Conservation (phyloP, 2,329 filamentous ascomycete species). For the Pseudogymnoascus sp. region DNA sequence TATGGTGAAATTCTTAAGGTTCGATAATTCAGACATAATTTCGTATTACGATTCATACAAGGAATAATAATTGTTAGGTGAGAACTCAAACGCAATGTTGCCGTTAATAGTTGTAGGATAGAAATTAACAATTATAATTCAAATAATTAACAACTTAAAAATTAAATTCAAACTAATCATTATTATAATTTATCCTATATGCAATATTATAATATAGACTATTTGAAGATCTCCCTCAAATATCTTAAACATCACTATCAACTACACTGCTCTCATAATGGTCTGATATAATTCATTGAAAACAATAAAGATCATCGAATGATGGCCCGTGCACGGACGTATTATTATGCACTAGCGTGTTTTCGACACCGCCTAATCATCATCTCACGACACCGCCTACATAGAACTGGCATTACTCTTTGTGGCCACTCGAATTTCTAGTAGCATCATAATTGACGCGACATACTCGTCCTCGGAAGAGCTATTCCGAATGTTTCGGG, state of each 20-base stretch:
- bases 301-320: background rate
- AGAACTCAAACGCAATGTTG: background rate
- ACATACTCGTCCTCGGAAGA: background rate
- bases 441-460: background rate
- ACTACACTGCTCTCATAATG: background rate
- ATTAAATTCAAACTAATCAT: background rate
- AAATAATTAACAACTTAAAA: background rate
- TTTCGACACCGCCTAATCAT: slow-evolving; percentile 10
- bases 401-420: slow-evolving; percentile 11
- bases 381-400: slow-evolving; percentile 9
- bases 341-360: background rate
- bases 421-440: slow-evolving; percentile 7
- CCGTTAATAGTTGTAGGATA: background rate
- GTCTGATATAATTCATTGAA: background rate
- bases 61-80: background rate
- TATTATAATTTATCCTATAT: background rate
- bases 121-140: background rate
- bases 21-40: no score
- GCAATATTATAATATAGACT: background rate
- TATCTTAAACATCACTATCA: background rate
- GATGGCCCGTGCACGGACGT: background rate
- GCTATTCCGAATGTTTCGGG: background rate
- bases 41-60: background rate
- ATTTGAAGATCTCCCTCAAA: background rate
- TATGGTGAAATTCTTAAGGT: no score